Conservation (phyloP, 495 filamentous ascomycete genomes). For the Penicillium macrosclerotiorum region DNA sequence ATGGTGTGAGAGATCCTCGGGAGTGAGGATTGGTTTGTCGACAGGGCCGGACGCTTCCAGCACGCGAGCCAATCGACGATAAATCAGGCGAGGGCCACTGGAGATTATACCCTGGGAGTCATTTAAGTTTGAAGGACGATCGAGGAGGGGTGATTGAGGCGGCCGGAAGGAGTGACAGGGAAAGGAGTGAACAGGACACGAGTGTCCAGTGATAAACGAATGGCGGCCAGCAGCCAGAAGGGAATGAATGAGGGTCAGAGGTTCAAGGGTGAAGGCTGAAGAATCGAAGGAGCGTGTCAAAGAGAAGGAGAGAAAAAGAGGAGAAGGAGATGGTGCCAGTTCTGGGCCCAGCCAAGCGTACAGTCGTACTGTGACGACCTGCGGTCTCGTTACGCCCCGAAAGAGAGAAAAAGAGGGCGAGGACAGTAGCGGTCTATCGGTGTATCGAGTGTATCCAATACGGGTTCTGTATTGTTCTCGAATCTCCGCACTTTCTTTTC, state of each 20-base stretch:
- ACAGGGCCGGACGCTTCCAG: slow-evolving; percentile 5
- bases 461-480: not conserved
- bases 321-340: slow-evolving; percentile 17
- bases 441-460: not conserved
- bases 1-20: slow-evolving; percentile 18
- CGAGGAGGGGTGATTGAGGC: not conserved
- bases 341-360: slow-evolving; percentile 5
- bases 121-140: slow-evolving; percentile 9
- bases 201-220: slow-evolving; percentile 27
- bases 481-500: slow-evolving; percentile 5
- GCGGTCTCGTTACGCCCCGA: not conserved
- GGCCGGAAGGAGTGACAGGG: slow-evolving; percentile 34
- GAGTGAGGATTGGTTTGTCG: not conserved
- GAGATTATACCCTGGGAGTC: slow-evolving; percentile 12
- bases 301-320: slow-evolving; percentile 18
- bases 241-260: slow-evolving; percentile 21
- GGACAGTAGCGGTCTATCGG: too few species aligned
- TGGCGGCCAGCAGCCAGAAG: slow-evolving; percentile 31
- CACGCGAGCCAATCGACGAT: slow-evolving; percentile 7
- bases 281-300: slow-evolving; percentile 10
- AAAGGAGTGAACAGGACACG: slow-evolving; percentile 17
- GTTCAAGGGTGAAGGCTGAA: too few species aligned
- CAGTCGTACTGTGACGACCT: not conserved
- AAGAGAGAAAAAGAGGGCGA: too few species aligned
- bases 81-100: slow-evolving; percentile 7